Percentiles rank a stretch among this genome's conserved stretches.
These are phyloP conservation scores for Zoysia japonica DNA, from an alignment of 176 grass and related monocot species.

Conservation along the genomic window DNA sequence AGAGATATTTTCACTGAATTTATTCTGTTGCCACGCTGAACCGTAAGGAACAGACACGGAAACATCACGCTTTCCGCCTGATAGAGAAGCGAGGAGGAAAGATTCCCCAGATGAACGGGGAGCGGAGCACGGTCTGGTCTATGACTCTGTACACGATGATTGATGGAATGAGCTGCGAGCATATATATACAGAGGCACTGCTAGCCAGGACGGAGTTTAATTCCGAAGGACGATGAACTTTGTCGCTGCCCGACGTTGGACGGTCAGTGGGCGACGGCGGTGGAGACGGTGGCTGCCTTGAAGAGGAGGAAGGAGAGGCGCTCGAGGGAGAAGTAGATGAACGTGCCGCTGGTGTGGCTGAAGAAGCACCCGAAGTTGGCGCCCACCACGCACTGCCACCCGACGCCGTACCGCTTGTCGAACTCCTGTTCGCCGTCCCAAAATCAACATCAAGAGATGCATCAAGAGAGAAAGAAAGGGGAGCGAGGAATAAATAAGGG, in stretches of 20 bases:
- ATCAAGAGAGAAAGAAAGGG: too few species aligned
- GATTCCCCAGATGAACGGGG: neutral
- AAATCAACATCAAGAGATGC: too few species aligned
- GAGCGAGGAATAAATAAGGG: too few species aligned
- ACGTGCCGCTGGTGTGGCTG: conserved; percentile 76
- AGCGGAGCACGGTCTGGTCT: neutral
- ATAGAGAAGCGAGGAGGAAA: neutral
- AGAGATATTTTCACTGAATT: neutral
- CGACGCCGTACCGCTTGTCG: conserved; percentile 65
- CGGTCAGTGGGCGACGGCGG: neutral
- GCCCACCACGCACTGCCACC: conserved; percentile 96
- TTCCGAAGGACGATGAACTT: too few species aligned
- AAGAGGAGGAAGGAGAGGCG: conserved; percentile 81
- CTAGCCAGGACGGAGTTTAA: too few species aligned
- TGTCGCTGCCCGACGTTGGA: too few species aligned
- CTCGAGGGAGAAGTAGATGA: conserved; percentile 92
- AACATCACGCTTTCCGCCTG: neutral
- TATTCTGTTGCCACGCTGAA: neutral
- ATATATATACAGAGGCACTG: too few species aligned
- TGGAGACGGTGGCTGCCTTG: conserved; percentile 43
- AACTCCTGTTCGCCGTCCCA: conserved; percentile 60
- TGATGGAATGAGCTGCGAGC: too few species aligned
- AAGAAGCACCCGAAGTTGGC: conserved; percentile 91
- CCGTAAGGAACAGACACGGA: neutral
- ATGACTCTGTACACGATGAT: neutral